Evolutionary conservation across 768 basidiomycete genomes (phyloP).

Genomic region (Macrocybe gigantea): DNA sequence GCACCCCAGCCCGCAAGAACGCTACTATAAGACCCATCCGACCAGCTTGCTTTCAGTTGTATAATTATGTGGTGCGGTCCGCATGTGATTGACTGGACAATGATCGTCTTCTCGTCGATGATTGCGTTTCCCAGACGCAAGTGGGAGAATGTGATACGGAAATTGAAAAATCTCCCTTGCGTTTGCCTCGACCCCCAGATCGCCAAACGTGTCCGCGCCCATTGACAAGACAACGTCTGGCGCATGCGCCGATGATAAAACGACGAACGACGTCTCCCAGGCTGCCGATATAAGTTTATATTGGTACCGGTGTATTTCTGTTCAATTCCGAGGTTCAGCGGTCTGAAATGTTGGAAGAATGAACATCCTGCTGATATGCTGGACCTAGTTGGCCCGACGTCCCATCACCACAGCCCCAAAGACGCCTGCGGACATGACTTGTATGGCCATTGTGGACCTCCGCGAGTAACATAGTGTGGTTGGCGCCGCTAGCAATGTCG

Average conservation of each 20-base stretch:
- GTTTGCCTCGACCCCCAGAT: constrained; percentile 50
- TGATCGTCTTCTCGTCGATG: constrained; percentile 14
- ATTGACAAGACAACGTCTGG: constrained; percentile 65
- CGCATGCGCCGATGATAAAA: constrained; percentile 36
- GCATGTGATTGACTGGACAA: constrained; percentile 43
- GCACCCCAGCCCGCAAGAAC: constrained; percentile 76
- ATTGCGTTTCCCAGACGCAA: constrained; percentile 20
- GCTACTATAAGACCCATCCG: constrained; percentile 14
- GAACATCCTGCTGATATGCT: constrained; percentile 17
- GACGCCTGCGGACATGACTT: constrained; percentile 20
- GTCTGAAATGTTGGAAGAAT: constrained; percentile 36
- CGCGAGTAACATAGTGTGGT: constrained; percentile 74
- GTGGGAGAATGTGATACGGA: constrained; percentile 33
- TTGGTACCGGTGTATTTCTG: constrained; percentile 32
- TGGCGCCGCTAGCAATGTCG: constrained; percentile 64
- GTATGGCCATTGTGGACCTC: constrained; percentile 16
- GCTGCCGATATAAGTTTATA: constrained; percentile 51
- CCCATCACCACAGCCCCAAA: constrained; percentile 79
- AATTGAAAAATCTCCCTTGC: constrained; percentile 25
- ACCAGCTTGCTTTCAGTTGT: constrained; percentile 25
- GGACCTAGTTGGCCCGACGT: constrained; percentile 67
- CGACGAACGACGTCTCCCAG: constrained; percentile 85
- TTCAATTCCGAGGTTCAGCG: constrained; percentile 35
- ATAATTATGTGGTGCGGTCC: constrained; percentile 73
- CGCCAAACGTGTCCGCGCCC: constrained; percentile 83